Conservation (phyloP, 306 rosid species). For the Prunus dulcis region DNA sequence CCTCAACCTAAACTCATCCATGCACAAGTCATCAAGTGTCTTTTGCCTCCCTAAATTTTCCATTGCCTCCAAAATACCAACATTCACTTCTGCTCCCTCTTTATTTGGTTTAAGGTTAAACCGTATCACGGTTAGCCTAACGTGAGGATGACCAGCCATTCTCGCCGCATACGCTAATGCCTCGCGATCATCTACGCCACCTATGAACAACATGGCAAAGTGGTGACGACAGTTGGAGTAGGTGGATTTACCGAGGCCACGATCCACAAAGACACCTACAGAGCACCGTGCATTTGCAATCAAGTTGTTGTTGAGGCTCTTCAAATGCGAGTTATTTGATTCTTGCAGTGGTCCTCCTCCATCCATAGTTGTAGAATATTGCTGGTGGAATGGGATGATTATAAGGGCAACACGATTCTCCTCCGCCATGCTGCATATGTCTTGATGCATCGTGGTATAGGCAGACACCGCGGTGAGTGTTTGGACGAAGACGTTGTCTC, state of each 20-base stretch:
- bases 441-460: constrained; percentile 33
- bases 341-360: constrained; percentile 22
- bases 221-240: constrained; percentile 7
- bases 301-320: constrained; percentile 32
- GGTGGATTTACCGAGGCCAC: constrained; percentile 22
- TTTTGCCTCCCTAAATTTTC: constrained; percentile 29
- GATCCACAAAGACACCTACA: constrained; percentile 37
- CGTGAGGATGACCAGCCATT: constrained; percentile 39
- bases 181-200: constrained; percentile 66
- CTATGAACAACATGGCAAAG: constrained; percentile 34
- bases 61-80: constrained; percentile 18
- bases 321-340: not conserved
- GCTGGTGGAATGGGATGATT: constrained; percentile 38
- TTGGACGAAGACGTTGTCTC: constrained; percentile 19
- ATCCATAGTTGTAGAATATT: not conserved
- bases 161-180: constrained; percentile 59
- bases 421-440: constrained; percentile 44
- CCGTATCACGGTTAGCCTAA: constrained; percentile 31
- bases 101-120: constrained; percentile 23
- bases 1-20: constrained; percentile 19
- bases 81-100: not conserved
- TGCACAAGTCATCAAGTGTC: constrained; percentile 26
- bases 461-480: constrained; percentile 46
- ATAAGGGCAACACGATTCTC: constrained; percentile 35
- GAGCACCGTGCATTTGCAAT: constrained; percentile 33